Conservation (phyloP, 345 rosid genomes). For the Eucalyptus pauciflora region DNA sequence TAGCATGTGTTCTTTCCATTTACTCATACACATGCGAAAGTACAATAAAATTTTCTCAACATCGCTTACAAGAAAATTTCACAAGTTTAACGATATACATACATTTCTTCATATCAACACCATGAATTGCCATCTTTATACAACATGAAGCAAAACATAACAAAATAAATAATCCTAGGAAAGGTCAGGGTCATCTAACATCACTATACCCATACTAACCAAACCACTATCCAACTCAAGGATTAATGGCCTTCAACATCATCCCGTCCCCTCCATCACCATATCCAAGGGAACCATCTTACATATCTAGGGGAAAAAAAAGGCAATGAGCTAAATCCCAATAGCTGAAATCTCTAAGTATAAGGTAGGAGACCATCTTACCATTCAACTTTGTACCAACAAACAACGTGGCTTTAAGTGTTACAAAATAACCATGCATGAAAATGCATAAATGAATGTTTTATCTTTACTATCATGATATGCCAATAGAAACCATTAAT, state of each 20-base stretch:
- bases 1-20: background rate
- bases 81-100: background rate
- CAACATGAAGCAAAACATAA: background rate
- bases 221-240: background rate
- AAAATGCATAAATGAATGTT: no score
- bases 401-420: no score
- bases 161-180: background rate
- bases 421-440: no score
- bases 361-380: background rate
- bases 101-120: background rate
- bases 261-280: background rate
- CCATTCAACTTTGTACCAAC: background rate
- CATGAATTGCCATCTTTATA: background rate
- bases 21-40: fast-evolving
- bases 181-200: background rate
- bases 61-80: background rate
- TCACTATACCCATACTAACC: background rate
- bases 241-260: background rate
- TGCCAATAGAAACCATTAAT: no score
- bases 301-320: no score
- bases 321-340: background rate
- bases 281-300: background rate
- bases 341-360: background rate
- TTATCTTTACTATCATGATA: no score
- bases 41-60: background rate